Percentiles rank a stretch among this genome's conserved stretches.
phyloP scores from a whole-genome alignment of 2,329 filamentous ascomycete genomes.

The Colletotrichum salicis region DNA sequence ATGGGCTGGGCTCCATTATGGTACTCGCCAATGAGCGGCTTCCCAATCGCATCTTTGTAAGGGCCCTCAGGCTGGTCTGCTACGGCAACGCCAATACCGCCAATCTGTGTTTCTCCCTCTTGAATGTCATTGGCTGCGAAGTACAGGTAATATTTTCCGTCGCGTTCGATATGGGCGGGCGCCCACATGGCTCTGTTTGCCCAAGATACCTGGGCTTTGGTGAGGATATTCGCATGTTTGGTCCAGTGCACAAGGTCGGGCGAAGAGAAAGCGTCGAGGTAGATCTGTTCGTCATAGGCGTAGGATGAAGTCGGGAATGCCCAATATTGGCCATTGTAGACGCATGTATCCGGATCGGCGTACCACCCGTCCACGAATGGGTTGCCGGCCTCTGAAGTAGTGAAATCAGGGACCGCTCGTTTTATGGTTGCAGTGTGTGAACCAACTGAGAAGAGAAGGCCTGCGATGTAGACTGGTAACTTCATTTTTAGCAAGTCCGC shows the following conservation, averaged over 20 bases:
- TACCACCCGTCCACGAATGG: slow-evolving; percentile 62
- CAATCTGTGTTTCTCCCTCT: slow-evolving; percentile 60
- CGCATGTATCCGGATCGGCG: slow-evolving; percentile 60
- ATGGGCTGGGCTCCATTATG: slow-evolving; percentile 57
- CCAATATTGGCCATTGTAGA: slow-evolving; percentile 58
- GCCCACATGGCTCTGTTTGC: slow-evolving; percentile 74
- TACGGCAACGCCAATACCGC: no score
- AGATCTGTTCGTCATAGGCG: slow-evolving; percentile 58
- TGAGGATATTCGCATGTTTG: slow-evolving; percentile 56
- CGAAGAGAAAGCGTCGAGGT: slow-evolving; percentile 62
- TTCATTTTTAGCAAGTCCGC: no score
- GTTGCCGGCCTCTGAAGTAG: slow-evolving; percentile 56
- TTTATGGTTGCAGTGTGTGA: no score
- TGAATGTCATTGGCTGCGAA: slow-evolving; percentile 64
- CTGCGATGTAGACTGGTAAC: no score
- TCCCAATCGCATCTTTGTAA: slow-evolving; percentile 66
- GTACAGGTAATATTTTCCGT: slow-evolving; percentile 73
- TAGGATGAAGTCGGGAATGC: slow-evolving; percentile 59
- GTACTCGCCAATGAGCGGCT: slow-evolving; percentile 55
- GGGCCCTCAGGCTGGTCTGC: slow-evolving; percentile 57
- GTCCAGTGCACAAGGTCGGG: slow-evolving; percentile 60
- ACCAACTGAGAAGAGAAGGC: no score
- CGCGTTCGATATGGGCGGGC: slow-evolving; percentile 67
- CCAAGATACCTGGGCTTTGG: slow-evolving; percentile 68
- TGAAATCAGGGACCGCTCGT: not conserved